Conservation (phyloP, 352 stramenopile genomes). For the Pythium oligandrum region DNA sequence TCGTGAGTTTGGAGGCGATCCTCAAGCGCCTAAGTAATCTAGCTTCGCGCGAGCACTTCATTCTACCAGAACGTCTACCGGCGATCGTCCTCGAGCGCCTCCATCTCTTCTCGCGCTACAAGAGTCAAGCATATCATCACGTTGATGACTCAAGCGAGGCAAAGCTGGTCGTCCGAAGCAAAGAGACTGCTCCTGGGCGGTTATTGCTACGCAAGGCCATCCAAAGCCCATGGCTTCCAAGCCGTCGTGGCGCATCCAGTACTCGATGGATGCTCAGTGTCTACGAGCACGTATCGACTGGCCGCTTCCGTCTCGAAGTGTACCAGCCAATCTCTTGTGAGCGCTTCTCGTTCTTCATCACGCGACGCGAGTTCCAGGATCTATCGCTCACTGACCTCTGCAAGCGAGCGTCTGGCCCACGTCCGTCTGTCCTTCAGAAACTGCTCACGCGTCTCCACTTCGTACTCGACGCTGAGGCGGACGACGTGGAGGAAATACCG, state of each 20-base stretch:
- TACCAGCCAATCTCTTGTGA: conserved; percentile 36
- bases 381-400: conserved; percentile 15
- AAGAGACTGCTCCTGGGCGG: conserved; percentile 20
- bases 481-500: not conserved
- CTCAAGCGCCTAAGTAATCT: conserved; percentile 42
- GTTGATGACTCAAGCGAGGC: conserved; percentile 7
- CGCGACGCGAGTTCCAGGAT: conserved; percentile 25
- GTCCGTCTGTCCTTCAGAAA: not conserved
- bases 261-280: conserved; percentile 30
- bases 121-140: not conserved
- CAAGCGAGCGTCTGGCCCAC: conserved; percentile 3
- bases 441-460: conserved; percentile 27
- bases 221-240: conserved; percentile 18
- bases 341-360: conserved; percentile 9
- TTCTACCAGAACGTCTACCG: conserved; percentile 28
- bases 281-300: conserved; percentile 13
- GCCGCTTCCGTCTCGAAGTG: conserved; percentile 26
- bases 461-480: conserved; percentile 12
- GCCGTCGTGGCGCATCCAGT: not conserved
- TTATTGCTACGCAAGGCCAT: conserved; percentile 30
- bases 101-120: conserved; percentile 29
- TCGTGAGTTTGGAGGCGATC: conserved; percentile 54
- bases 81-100: conserved; percentile 55
- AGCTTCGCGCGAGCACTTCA: conserved; percentile 23
- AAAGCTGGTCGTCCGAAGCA: conserved; percentile 21